Evolutionary conservation across 352 stramenopile genomes (phyloP), one percentile per base, ranked within the genome.

Genomic region (Phytophthora palmivora): DNA sequence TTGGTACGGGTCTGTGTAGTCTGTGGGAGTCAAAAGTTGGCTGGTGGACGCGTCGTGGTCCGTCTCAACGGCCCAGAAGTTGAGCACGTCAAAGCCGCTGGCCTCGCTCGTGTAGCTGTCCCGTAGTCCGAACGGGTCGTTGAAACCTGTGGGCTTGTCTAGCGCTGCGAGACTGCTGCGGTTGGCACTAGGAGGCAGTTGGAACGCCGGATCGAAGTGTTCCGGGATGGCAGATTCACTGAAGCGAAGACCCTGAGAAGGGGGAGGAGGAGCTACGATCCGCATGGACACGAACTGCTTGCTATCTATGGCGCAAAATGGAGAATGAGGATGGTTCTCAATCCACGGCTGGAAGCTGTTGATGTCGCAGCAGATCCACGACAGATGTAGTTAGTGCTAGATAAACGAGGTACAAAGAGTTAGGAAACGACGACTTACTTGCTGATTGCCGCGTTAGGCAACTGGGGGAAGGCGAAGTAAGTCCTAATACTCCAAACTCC

Each of bases 31-130:
- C 26, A 72, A 62, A 19, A 75, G 36, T 24, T 72, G 70, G 36
- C 74, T 84, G 2, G 54, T 34, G 2, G 70, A 72, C 33, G 79
- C 63, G 37, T 69, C 65, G 19, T 84, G 63, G 24, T 82, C 70
- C 21, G 72, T 64, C 15, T 87, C 72, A 16, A 85, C 22, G 34
- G 61, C 72, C 76, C 77, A 88, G 56, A 84, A 91, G 46, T 87
- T 72, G 30, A 89, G 63, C 32, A 67, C 58, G 12, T 93, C 79
- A 32, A 89, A 78, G 46, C 80, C 84, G 46, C 70, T 85, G n/a
- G 79, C 77, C 21, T 90, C 83, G 24, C 74, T 88, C 26, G 82
- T 84, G 50, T 72, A 78, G 72, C 78, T 87, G 47, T 89, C 79
- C 12, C 78, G 71, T 16, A 61, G 38, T 18, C 39, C 56, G 39